Evolutionary conservation across 306 rosid genomes (phyloP), one percentile per base, ranked within the genome.

Genomic region (Prunus mongolica): DNA sequence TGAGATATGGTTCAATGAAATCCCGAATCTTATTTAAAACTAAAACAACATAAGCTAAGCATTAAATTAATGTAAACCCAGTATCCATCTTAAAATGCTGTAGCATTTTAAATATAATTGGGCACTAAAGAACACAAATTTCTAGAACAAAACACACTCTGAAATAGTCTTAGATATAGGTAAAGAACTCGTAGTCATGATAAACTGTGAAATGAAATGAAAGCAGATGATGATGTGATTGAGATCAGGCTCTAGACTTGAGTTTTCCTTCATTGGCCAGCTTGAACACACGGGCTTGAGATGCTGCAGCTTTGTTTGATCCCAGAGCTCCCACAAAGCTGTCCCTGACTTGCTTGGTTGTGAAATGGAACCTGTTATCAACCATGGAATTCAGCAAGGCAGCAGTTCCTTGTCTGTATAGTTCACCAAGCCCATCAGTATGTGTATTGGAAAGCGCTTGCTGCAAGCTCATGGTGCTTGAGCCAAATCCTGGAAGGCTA

Each of bases 401-500:
- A 54, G 98, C 96, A 4, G 97, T 86, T 15, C 97, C 98, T 86
- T 92, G 91, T 67, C 98, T 80, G 65, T 76, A 86, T 54, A 95
- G 96, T 44, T 87, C 86, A 22, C 97, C 96, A 1, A 87, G 52
- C 11, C 97, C 97, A 83, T 94, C 97, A 25, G 76, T 78, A 52
- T 92, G 89, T 27, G 95, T 79, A 96, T 94, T 92, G 69, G 95
- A 84, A 45, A 95, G 96, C 63, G 93, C 97, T 80, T 95, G 88
- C 30, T 80, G 96, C 77, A 95, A 79, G 75, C 74, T 73, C 69
- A 73, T 89, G 16, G 83, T 4, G 14, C 87, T 70, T 4, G 91
- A 69, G 24, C 92, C 87, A 12, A 88, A 67, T 54, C 96, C 97
- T 22, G 96, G 89, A 76, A 88, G 44, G 70, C 54, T 87, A 2